Evolutionary conservation across 2,329 filamentous ascomycete genomes (phyloP).

Genomic region (Emmonsiellopsis sp.): DNA sequence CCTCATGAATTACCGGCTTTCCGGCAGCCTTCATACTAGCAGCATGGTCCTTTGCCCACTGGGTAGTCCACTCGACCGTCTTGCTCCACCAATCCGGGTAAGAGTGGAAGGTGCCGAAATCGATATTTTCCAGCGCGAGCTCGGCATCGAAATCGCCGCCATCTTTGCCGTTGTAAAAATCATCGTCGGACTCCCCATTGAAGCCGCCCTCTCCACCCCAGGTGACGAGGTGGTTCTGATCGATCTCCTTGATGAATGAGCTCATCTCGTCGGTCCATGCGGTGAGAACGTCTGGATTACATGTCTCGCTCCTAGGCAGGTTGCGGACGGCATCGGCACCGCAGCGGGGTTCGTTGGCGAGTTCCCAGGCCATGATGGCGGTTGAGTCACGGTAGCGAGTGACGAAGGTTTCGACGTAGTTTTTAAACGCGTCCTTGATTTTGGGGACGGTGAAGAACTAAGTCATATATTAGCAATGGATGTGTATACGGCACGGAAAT

Average conservation of each 20-base stretch:
- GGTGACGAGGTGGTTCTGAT: conserved; percentile 45
- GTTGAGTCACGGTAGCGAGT: conserved; percentile 39
- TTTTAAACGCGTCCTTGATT: conserved; percentile 43
- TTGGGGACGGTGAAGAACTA: conserved; percentile 39
- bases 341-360: conserved; percentile 39
- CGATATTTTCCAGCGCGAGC: conserved; percentile 38
- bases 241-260: conserved; percentile 44
- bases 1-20: conserved; percentile 48
- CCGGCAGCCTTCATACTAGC: conserved; percentile 31
- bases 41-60: conserved; percentile 48
- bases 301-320: conserved; percentile 1
- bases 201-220: conserved; percentile 42
- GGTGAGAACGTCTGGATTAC: conserved; percentile 32
- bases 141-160: conserved; percentile 47
- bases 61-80: conserved; percentile 42
- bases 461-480: conserved; percentile 18
- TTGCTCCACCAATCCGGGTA: conserved; percentile 50
- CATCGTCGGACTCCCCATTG: conserved; percentile 25
- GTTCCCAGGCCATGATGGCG: conserved; percentile 47
- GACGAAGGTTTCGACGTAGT: conserved; percentile 42
- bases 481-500: conserved; percentile 19
- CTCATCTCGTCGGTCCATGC: conserved; percentile 47
- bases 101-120: conserved; percentile 47
- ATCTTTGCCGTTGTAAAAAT: conserved; percentile 34
- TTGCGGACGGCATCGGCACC: conserved; percentile 5